Base-by-base conservation (phyloP, 2,329 filamentous ascomycete genomes). In the Pseudogymnoascus sp. region DNA sequence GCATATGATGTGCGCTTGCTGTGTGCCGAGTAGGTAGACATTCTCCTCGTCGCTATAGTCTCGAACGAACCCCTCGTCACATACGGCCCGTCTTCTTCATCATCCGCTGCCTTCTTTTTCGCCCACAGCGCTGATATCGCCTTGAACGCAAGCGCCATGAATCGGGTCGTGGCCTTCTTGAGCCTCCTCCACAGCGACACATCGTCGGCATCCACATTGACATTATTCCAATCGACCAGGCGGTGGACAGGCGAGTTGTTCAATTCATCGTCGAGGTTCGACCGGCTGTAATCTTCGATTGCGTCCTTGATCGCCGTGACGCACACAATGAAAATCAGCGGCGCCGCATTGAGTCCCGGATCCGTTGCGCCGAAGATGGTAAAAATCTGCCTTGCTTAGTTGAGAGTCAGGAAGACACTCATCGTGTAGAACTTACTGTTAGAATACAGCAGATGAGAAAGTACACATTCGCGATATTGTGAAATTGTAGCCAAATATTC, bases 381-480 rank as follows among this genome's bases (percentile, higher is more conserved):
- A 77, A 97, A 97, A 73, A 95, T 90, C 94, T 97, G 77, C 29
- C 65, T 67, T 59, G 21, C 66, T 66, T 66, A 58, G 23, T 10
- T 19, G 69, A 74, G 68, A 74, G 67, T 61, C 67, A 63, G 41
- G 23, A 26, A 49, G 21, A 37, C 12, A 38, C 23, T 26, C 35
- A 43, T 11, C 19, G 21, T 6, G 52, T 21, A 60, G 41, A 63
- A 83, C 92, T 81, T 87, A 97, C 94, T 71, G 88, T 88, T 64
- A 99, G 83, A 72, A 99, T 96, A 73, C 97, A 92, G 70, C 93
- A 83, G 77, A 97, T 97, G 68, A 97, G 81, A 82, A 99, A 99
- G 78, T 97, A 99, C 61, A 97, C 88, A 75, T 99, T 99, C 72
- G 94, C 94, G 70, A 99, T 89, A 72, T 97, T 97, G 77, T 99